Conservation (phyloP, 495 filamentous ascomycete genomes). For the Aeminium ludgeri region DNA sequence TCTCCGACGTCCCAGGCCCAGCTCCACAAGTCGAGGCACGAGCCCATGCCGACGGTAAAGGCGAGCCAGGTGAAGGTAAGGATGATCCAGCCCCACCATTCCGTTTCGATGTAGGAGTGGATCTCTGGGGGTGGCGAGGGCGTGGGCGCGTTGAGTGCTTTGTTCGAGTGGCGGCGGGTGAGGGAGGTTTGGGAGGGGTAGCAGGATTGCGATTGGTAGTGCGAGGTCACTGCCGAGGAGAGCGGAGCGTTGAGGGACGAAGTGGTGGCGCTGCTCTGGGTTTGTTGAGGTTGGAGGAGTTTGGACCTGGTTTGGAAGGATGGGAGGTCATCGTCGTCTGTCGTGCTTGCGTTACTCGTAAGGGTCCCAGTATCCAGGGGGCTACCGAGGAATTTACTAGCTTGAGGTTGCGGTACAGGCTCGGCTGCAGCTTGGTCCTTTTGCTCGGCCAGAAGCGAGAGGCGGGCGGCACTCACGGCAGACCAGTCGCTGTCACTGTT, state of each 20-base stretch:
- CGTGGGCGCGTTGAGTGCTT: conserved; percentile 12
- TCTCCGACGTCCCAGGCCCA: conserved; percentile 99
- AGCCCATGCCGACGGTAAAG: conserved; percentile 90
- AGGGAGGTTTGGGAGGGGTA: conserved; percentile 46
- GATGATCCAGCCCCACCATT: conserved; percentile 93
- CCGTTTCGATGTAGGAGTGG: conserved; percentile 81
- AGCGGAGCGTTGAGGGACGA: conserved; percentile 43
- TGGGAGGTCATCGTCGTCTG: conserved; percentile 62
- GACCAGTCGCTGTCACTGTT: conserved; percentile 19
- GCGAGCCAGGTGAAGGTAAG: conserved; percentile 80
- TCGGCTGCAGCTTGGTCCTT: not conserved
- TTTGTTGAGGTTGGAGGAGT: conserved; percentile 16
- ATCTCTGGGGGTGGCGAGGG: conserved; percentile 25
- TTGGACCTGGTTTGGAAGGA: conserved; percentile 28
- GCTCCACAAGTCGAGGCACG: conserved; percentile 92
- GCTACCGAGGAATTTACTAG: conserved; percentile 14
- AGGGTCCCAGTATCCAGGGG: conserved; percentile 32
- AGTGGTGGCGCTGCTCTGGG: conserved; percentile 21
- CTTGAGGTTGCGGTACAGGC: not conserved
- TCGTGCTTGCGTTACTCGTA: conserved; percentile 42
- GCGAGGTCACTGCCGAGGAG: conserved; percentile 49
- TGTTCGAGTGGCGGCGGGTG: not conserved
- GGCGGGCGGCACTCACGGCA: conserved; percentile 5
- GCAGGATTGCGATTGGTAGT: conserved; percentile 15
- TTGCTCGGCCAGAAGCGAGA: conserved; percentile 12